Evolutionary conservation across 768 basidiomycete species (phyloP).

Genomic region (Mycena epipterygia): DNA sequence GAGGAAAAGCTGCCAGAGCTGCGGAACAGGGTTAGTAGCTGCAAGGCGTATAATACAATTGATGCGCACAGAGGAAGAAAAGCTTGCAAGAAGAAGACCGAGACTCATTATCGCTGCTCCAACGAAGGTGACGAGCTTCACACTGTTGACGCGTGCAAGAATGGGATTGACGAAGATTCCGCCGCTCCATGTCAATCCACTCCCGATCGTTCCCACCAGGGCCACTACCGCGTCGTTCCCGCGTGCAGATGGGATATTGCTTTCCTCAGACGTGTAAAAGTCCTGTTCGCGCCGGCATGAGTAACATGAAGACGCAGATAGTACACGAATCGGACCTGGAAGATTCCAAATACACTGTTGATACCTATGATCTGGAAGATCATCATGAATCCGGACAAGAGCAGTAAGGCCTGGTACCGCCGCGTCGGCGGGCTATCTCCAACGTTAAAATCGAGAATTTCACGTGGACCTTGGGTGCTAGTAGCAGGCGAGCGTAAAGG

Average conservation of each 20-base stretch:
- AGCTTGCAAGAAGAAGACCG: constrained; percentile 57
- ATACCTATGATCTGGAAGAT: constrained; percentile 61
- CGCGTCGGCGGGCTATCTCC: no score
- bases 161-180: constrained; percentile 59
- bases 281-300: constrained; percentile 43
- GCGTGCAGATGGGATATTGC: constrained; percentile 49
- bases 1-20: no score
- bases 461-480: no score
- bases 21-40: no score
- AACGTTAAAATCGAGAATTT: no score
- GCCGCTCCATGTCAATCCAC: no score
- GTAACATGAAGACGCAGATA: no score
- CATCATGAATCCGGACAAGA: constrained; percentile 59
- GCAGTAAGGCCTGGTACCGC: no score
- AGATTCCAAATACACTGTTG: constrained; percentile 57
- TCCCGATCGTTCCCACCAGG: constrained; percentile 58
- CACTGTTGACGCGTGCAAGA: constrained; percentile 48
- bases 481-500: no score
- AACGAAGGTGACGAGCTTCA: constrained; percentile 50
- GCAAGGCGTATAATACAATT: no score
- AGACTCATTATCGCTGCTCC: constrained; percentile 58
- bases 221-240: constrained; percentile 57
- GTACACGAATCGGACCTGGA: constrained; percentile 49
- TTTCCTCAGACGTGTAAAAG: constrained; percentile 55
- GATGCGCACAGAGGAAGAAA: constrained; percentile 48